These are phyloP conservation scores for Aspergillus affinis DNA, from an alignment of 495 filamentous ascomycete genomes.

Conservation along the genomic window DNA sequence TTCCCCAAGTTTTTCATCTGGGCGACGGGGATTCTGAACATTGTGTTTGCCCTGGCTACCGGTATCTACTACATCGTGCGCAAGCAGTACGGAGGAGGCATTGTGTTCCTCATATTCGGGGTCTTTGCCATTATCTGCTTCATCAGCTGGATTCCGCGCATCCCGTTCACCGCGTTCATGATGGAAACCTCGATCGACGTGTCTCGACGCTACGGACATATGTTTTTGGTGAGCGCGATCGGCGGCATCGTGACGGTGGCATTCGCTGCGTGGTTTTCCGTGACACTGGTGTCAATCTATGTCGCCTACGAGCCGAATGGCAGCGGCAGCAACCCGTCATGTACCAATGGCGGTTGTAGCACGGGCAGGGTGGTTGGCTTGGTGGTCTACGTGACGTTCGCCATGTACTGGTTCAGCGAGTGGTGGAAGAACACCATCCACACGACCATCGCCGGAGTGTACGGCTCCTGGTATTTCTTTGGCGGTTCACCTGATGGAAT, in stretches of 20 bases:
- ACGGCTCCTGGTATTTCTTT: slow-evolving; percentile 91
- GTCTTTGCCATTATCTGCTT: slow-evolving; percentile 79
- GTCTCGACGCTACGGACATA: slow-evolving; percentile 75
- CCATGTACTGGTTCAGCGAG: slow-evolving; percentile 88
- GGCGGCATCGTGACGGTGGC: slow-evolving; percentile 73
- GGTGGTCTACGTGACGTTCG: slow-evolving; percentile 83
- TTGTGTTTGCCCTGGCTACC: slow-evolving; percentile 65
- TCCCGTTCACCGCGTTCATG: slow-evolving; percentile 89
- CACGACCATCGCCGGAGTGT: slow-evolving; percentile 81
- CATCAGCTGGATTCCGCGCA: slow-evolving; percentile 80
- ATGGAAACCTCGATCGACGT: slow-evolving; percentile 85
- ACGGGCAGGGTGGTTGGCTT: slow-evolving; percentile 77
- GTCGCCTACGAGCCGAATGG: slow-evolving; percentile 82
- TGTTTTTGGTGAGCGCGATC: slow-evolving; percentile 79
- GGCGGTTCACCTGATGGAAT: slow-evolving; percentile 58
- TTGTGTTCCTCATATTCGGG: slow-evolving; percentile 80
- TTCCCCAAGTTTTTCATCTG: slow-evolving; percentile 92
- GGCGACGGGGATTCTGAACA: slow-evolving; percentile 72
- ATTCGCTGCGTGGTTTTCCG: slow-evolving; percentile 67
- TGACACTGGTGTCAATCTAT: slow-evolving; percentile 66
- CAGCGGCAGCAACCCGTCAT: slow-evolving; percentile 61
- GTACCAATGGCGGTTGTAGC: slow-evolving; percentile 65
- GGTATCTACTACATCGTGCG: slow-evolving; percentile 65
- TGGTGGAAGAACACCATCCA: slow-evolving; percentile 92
- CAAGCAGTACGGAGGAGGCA: slow-evolving; percentile 75